Evolutionary conservation across 768 basidiomycete genomes (phyloP).

Genomic region (Mycena floridula): DNA sequence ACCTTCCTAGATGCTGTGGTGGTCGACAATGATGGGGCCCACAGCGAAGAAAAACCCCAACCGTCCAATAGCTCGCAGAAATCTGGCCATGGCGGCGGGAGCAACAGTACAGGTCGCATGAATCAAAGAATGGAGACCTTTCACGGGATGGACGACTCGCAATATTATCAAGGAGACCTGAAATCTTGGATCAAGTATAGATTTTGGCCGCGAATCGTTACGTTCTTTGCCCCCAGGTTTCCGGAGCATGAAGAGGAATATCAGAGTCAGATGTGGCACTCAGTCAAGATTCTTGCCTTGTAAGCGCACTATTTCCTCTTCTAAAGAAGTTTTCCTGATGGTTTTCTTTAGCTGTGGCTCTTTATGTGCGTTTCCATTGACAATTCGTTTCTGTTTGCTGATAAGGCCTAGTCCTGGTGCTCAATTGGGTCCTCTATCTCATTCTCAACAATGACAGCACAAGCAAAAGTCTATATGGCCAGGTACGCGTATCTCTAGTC

Average conservation of each 20-base stretch:
- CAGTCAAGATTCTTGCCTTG: slow-evolving; percentile 13
- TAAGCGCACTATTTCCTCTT: not conserved
- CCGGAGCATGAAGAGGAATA: slow-evolving; percentile 13
- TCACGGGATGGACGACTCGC: not conserved
- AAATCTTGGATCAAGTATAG: slow-evolving; percentile 10
- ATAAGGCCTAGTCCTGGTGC: slow-evolving; percentile 11
- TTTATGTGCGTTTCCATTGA: slow-evolving; percentile 10
- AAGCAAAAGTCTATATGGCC: slow-evolving; percentile 6
- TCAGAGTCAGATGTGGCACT: slow-evolving; percentile 17
- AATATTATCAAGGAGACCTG: slow-evolving; percentile 11
- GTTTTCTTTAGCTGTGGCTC: slow-evolving; percentile 7
- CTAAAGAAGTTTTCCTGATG: not conserved
- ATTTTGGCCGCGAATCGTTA: slow-evolving; percentile 9
- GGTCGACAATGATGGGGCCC: slow-evolving; percentile 16
- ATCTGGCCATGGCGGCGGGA: too few species aligned
- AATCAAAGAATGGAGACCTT: not conserved
- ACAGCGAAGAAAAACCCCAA: too few species aligned
- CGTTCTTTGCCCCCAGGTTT: slow-evolving; percentile 13
- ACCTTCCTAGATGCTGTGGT: slow-evolving; percentile 17
- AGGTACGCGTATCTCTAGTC: slow-evolving; percentile 4
- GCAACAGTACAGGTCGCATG: slow-evolving; percentile 6
- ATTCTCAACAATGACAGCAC: slow-evolving; percentile 13
- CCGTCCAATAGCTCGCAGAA: too few species aligned
- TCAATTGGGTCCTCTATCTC: slow-evolving; percentile 25
- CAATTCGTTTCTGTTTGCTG: not conserved